Conservation (phyloP, 768 basidiomycete genomes). For the Phylloporus scabripes region DNA sequence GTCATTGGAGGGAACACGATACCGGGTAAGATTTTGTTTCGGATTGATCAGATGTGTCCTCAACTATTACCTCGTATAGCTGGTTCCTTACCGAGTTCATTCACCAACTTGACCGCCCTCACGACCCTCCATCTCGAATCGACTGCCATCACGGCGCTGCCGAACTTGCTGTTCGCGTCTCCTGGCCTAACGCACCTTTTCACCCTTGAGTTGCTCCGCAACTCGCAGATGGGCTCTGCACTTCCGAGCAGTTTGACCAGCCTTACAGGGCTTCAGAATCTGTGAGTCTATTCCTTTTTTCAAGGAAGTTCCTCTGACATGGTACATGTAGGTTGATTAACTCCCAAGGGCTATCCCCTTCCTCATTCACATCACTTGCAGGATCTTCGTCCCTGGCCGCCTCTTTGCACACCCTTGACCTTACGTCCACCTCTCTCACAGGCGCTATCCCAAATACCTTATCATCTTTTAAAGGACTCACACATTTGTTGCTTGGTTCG, state of each 20-base stretch:
- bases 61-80: slow-evolving; percentile 21
- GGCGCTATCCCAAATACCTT: slow-evolving; percentile 33
- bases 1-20: slow-evolving; percentile 38
- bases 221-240: slow-evolving; percentile 34
- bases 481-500: slow-evolving; percentile 35
- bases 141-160: slow-evolving; percentile 35
- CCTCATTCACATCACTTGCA: slow-evolving; percentile 29
- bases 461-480: slow-evolving; percentile 31
- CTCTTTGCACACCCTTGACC: slow-evolving; percentile 35
- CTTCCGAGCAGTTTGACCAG: slow-evolving; percentile 34
- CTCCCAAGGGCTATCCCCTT: slow-evolving; percentile 30
- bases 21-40: slow-evolving; percentile 33
- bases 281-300: slow-evolving; percentile 24
- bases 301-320: slow-evolving; percentile 1
- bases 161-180: slow-evolving; percentile 31
- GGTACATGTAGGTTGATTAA: slow-evolving; percentile 30
- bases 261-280: slow-evolving; percentile 31
- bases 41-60: neutral
- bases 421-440: slow-evolving; percentile 37
- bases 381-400: slow-evolving; percentile 29
- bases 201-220: slow-evolving; percentile 36
- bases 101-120: slow-evolving; percentile 35
- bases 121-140: slow-evolving; percentile 38
- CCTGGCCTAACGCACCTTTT: slow-evolving; percentile 30
- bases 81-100: slow-evolving; percentile 37